Conservation (phyloP, 441 rosid species). For the Erodium chrysanthum region DNA sequence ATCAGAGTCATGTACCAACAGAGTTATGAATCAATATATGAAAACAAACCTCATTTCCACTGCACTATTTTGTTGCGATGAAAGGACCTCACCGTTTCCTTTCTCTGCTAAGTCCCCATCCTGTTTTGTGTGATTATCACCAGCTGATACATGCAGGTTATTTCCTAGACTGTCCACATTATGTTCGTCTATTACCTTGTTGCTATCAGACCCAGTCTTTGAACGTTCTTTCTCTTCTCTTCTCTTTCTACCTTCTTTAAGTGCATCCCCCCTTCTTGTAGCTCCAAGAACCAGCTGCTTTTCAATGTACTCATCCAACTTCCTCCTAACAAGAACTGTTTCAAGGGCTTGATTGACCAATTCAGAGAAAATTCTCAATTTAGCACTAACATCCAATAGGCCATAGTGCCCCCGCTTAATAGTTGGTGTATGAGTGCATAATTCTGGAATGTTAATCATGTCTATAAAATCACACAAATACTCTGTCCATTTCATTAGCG, state of each 20-base stretch:
- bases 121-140: not conserved
- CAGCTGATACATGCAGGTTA: not conserved
- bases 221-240: slow-evolving; percentile 61
- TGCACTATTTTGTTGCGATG: slow-evolving; percentile 23
- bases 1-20: slow-evolving; percentile 10
- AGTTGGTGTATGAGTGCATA: slow-evolving; percentile 37
- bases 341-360: slow-evolving; percentile 55
- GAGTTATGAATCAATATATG: slow-evolving; percentile 2
- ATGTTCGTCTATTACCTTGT: slow-evolving; percentile 20
- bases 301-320: slow-evolving; percentile 66
- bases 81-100: slow-evolving; percentile 25
- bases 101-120: slow-evolving; percentile 17
- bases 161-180: not conserved
- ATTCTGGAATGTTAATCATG: slow-evolving; percentile 37
- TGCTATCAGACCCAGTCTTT: slow-evolving; percentile 36
- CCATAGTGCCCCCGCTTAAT: slow-evolving; percentile 90
- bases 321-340: slow-evolving; percentile 50
- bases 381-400: slow-evolving; percentile 49
- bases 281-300: slow-evolving; percentile 69
- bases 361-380: slow-evolving; percentile 52
- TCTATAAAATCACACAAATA: slow-evolving; percentile 82
- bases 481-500: slow-evolving; percentile 77
- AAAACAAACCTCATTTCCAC: slow-evolving; percentile 43
- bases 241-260: slow-evolving; percentile 60
- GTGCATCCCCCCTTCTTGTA: slow-evolving; percentile 70